Evolutionary conservation across 1,284 basidiomycete genomes (phyloP).

Genomic region (Microbotryum silenes-acaulis): DNA sequence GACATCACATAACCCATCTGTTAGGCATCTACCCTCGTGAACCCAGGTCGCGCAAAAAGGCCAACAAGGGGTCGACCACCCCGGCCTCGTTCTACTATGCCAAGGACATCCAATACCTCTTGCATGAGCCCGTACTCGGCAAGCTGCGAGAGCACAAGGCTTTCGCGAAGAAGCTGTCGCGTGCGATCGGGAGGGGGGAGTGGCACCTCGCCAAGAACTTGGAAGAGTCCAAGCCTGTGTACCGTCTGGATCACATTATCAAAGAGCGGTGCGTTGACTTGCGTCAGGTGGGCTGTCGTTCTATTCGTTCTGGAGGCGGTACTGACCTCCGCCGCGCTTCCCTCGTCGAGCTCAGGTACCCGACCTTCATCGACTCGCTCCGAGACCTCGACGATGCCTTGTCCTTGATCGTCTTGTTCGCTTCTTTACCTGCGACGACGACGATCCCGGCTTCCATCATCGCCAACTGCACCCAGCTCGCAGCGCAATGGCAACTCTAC

Average conservation of each 20-base stretch:
- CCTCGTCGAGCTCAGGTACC: constrained; percentile 57
- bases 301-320: not conserved
- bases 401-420: constrained; percentile 89
- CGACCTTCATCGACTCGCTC: constrained; percentile 90
- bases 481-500: constrained; percentile 67
- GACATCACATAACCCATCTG: too few relatives aligned
- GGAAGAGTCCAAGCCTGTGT: constrained; percentile 81
- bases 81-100: constrained; percentile 92
- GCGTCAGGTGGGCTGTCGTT: not conserved
- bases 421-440: constrained; percentile 67
- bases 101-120: constrained; percentile 95
- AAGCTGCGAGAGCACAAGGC: constrained; percentile 96
- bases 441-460: constrained; percentile 72
- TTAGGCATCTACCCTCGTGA: constrained; percentile 95
- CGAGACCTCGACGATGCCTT: constrained; percentile 96
- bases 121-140: constrained; percentile 92
- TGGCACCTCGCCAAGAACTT: constrained; percentile 92
- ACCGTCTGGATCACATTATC: constrained; percentile 76
- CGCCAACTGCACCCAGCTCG: constrained; percentile 80
- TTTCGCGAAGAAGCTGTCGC: constrained; percentile 93
- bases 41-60: constrained; percentile 82
- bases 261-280: constrained; percentile 69
- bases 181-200: constrained; percentile 86
- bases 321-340: not conserved
- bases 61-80: constrained; percentile 95